Evolutionary conservation across 2,329 filamentous ascomycete genomes (phyloP).

Genomic region (Ceratocystis papillata): DNA sequence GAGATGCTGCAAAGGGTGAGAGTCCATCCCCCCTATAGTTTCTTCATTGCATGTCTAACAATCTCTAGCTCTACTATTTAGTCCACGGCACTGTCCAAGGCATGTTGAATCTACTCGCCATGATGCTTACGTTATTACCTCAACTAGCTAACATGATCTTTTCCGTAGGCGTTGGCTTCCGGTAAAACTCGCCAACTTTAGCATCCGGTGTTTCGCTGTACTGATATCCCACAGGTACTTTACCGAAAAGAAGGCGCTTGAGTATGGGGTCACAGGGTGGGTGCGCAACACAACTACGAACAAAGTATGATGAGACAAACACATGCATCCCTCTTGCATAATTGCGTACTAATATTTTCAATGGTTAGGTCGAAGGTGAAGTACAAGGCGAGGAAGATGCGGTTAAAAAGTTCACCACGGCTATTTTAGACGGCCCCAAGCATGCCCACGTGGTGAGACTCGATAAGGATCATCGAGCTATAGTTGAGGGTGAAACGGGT

Average conservation of each 20-base stretch:
- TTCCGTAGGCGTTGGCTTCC: conserved; percentile 44
- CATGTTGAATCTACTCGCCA: conserved; percentile 30
- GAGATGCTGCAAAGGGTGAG: too few species aligned
- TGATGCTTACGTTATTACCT: not conserved
- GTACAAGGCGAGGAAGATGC: conserved; percentile 62
- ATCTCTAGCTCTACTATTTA: conserved; percentile 46
- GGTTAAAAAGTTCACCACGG: conserved; percentile 59
- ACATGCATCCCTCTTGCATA: not conserved
- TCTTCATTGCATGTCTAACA: not conserved
- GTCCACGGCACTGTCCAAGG: conserved; percentile 61
- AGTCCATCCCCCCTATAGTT: too few species aligned
- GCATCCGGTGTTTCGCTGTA: not conserved
- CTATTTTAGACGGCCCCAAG: conserved; percentile 63
- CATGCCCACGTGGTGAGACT: conserved; percentile 63
- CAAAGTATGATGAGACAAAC: conserved; percentile 36
- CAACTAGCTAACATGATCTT: not conserved
- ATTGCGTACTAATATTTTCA: not conserved
- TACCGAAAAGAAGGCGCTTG: conserved; percentile 41
- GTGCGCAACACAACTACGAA: conserved; percentile 48
- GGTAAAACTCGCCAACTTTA: conserved; percentile 31
- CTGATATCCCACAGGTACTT: conserved; percentile 38
- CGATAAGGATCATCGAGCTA: conserved; percentile 55
- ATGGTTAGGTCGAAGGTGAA: conserved; percentile 68
- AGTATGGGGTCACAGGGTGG: conserved; percentile 48
- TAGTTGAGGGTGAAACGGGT: conserved; percentile 54